phyloP scores from a whole-genome alignment of 1,139 yeast species.

The Waltiozyma sp. region DNA sequence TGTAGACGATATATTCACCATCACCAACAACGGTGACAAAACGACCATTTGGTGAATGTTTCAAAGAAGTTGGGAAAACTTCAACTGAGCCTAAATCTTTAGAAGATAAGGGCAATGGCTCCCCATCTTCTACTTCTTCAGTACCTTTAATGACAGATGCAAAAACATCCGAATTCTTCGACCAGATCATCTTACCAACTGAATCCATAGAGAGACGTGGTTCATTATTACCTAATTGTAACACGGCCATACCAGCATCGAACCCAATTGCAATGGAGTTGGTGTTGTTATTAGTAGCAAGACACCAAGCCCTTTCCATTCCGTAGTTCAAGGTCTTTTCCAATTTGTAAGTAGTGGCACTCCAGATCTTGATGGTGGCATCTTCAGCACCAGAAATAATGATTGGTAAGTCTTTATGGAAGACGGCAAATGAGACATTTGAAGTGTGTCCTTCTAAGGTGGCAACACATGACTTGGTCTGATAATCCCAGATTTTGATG shows the following conservation, averaged over 20 bases:
- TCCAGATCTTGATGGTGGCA: constrained; percentile 73
- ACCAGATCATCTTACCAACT: constrained; percentile 82
- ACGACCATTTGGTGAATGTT: constrained; percentile 95
- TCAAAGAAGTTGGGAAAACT: constrained; percentile 76
- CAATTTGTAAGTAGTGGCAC: constrained; percentile 66
- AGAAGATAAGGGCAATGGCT: constrained; percentile 57
- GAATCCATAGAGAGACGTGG: constrained; percentile 92
- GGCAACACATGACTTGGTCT: constrained; percentile 92
- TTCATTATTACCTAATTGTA: constrained; percentile 86
- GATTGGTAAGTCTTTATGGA: constrained; percentile 92
- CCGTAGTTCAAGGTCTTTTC: constrained; percentile 88
- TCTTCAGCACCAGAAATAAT: constrained; percentile 79
- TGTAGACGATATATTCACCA: constrained; percentile 92
- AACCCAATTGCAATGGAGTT: constrained; percentile 86
- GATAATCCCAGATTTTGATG: constrained; percentile 93
- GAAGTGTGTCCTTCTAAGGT: constrained; percentile 88
- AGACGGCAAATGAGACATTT: constrained; percentile 91
- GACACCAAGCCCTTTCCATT: constrained; percentile 95
- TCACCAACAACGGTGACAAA: constrained; percentile 96
- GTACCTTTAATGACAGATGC: constrained; percentile 70
- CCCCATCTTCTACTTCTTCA: constrained; percentile 71
- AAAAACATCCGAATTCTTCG: constrained; percentile 76
- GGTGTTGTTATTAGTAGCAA: constrained; percentile 63
- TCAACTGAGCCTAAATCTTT: constrained; percentile 91
- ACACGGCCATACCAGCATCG: constrained; percentile 83